A percentile compares a stretch with the other conserved stretches of the same genome.
Conservation (phyloP, 2,329 filamentous ascomycete species). For the Monosporascus sp. region DNA sequence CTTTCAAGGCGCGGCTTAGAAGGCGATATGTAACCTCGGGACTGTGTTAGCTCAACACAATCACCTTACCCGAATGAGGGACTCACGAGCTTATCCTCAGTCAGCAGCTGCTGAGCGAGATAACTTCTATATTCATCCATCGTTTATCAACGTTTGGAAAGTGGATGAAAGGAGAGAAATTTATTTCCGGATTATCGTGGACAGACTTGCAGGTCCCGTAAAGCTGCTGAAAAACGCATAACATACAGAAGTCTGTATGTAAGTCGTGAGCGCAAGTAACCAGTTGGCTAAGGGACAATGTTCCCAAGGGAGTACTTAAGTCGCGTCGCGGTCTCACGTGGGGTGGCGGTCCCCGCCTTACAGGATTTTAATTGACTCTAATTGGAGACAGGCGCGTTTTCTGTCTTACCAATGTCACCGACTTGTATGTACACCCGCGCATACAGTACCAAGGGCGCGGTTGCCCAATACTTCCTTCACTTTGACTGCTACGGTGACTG, state of each 20-base stretch:
- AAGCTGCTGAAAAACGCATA: too few species aligned
- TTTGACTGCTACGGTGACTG: too few species aligned
- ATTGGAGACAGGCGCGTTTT: neutral
- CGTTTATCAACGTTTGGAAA: neutral
- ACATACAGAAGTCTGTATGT: too few species aligned
- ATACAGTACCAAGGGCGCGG: too few species aligned
- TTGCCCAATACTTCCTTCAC: too few species aligned
- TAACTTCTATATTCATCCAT: conserved; percentile 66
- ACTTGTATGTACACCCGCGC: too few species aligned
- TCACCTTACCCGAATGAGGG: neutral
- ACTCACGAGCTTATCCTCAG: conserved; percentile 60
- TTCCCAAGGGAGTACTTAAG: neutral
- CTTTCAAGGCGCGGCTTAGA: conserved; percentile 73
- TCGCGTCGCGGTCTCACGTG: conserved; percentile 29
- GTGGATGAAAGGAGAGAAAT: neutral
- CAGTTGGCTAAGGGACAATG: too few species aligned
- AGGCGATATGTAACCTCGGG: conserved; percentile 78
- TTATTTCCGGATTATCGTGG: neutral
- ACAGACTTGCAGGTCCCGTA: neutral
- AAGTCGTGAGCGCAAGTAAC: too few species aligned
- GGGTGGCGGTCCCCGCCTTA: neutral
- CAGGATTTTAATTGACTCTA: neutral
- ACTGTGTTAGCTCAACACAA: conserved; percentile 6
- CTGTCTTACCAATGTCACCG: too few species aligned
- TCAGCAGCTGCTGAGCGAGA: conserved; percentile 70